Conservation (phyloP, 2,329 filamentous ascomycete species). For the Epichloe sp. region DNA sequence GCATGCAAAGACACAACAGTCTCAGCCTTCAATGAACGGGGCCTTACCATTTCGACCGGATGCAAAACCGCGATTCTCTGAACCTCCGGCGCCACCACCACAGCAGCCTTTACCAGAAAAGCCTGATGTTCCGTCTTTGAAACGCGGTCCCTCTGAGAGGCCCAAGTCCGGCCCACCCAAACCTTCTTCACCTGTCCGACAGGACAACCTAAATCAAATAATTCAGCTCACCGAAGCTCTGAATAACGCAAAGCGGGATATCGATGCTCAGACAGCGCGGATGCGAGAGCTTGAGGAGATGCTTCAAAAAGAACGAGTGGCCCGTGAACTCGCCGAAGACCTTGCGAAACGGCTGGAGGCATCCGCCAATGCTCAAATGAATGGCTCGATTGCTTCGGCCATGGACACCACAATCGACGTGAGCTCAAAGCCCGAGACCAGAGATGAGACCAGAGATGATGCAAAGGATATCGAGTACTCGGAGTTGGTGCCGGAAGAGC, state of each 20-base stretch:
- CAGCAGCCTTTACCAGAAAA: constrained; percentile 91
- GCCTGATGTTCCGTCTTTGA: constrained; percentile 65
- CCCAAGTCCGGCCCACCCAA: constrained; percentile 43
- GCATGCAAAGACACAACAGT: constrained; percentile 31
- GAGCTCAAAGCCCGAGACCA: constrained; percentile 7
- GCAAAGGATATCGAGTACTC: not conserved
- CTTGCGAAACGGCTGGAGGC: constrained; percentile 58
- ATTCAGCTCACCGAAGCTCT: constrained; percentile 74
- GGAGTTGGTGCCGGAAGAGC: not conserved
- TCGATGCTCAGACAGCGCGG: constrained; percentile 67
- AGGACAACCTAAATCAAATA: constrained; percentile 57
- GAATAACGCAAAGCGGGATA: constrained; percentile 70
- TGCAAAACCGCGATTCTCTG: constrained; percentile 73
- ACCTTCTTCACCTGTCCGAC: constrained; percentile 42
- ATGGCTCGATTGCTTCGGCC: constrained; percentile 14
- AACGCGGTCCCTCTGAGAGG: constrained; percentile 63
- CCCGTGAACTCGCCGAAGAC: constrained; percentile 75
- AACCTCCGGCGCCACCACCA: constrained; percentile 84
- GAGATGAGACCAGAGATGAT: not conserved
- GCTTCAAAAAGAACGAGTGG: constrained; percentile 65
- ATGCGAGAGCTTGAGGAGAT: constrained; percentile 66
- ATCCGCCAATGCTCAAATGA: constrained; percentile 24
- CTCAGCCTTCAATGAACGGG: constrained; percentile 35
- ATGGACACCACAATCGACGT: constrained; percentile 13
- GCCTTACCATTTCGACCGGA: constrained; percentile 52